Conservation (phyloP, 768 basidiomycete genomes). For the Daedalea quercina region DNA sequence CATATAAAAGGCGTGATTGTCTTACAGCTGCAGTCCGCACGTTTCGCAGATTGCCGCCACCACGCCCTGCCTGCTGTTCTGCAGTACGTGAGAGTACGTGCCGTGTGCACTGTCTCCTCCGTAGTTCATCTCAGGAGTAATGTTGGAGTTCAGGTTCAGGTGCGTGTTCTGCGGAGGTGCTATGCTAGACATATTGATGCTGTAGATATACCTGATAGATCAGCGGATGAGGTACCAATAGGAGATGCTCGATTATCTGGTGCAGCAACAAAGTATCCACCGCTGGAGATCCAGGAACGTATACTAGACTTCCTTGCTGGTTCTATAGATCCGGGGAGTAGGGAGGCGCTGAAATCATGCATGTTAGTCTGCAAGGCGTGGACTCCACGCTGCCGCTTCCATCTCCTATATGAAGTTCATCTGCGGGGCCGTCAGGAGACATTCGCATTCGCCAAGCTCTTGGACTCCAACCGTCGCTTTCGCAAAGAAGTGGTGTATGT, state of each 20-base stretch:
- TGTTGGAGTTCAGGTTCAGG: too few relatives aligned
- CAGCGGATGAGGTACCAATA: too few relatives aligned
- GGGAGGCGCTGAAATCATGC: neutral
- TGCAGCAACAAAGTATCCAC: neutral
- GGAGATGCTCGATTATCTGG: neutral
- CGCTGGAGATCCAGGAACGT: neutral
- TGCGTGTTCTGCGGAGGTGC: too few relatives aligned
- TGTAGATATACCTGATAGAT: too few relatives aligned
- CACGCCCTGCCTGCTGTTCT: too few relatives aligned
- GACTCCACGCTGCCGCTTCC: neutral
- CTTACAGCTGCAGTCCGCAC: too few relatives aligned
- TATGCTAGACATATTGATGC: too few relatives aligned
- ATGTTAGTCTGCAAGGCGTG: neutral
- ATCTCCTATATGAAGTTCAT: neutral
- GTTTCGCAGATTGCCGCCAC: too few relatives aligned
- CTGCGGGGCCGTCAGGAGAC: neutral
- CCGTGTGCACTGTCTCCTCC: too few relatives aligned
- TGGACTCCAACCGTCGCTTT: neutral
- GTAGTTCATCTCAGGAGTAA: too few relatives aligned
- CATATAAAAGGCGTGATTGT: too few relatives aligned
- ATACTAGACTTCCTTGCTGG: neutral
- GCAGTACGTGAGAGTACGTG: too few relatives aligned
- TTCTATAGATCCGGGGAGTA: neutral
- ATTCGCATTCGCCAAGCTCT: neutral
- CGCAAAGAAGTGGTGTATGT: neutral